Evolutionary conservation across 768 basidiomycete genomes (phyloP), one percentile per base, ranked within the genome.

Genomic region (Amanita thiersii): DNA sequence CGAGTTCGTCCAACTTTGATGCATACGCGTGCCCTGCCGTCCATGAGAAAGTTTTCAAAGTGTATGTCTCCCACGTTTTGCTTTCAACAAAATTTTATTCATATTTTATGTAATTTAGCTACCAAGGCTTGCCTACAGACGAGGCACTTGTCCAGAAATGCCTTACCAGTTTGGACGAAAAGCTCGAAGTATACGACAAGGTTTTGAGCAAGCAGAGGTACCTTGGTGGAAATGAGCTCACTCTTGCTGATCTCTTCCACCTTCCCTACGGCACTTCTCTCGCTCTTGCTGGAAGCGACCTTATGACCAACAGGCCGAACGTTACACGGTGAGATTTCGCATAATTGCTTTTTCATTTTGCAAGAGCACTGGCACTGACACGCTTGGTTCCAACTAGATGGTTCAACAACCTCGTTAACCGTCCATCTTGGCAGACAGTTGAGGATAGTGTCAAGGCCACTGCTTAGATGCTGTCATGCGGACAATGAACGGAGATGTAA

Each of bases 201-300:
- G 73, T 82, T 41, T 62, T 84, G 20, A 54, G 64, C 18, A 79
- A 75, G 54, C 69, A 73, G 45, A 69, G 66, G 48, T 80, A 75
- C 53, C 51, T 81, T 25, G 74, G 69, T 11, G 78, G 78, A 0
- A 62, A 80, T 50, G 75, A 56, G 12, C 14, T 81, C 39, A 77
- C 75, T 5, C 59, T 80, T 1, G 76, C 72, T 3, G 80, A 81
- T 51, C 61, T 81, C 8, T 70, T 69, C 56, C 77, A 79, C 53
- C 52, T 81, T 23, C 68, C 77, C 0, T 70, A 68, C 37, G 61
- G 52, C 1, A 15, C 42, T 2, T 7, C 51, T 39, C 48, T 62
- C 21, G 42, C 31, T 14, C 10, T 5, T 1, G 44, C 47, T 1
- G 65, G 63, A 1, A 44, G 49, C 30, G 49, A 59, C 7, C 44